Evolutionary conservation across 306 rosid genomes (phyloP), one percentile per base, ranked within the genome.

Genomic region (Coriaria nepalensis): DNA sequence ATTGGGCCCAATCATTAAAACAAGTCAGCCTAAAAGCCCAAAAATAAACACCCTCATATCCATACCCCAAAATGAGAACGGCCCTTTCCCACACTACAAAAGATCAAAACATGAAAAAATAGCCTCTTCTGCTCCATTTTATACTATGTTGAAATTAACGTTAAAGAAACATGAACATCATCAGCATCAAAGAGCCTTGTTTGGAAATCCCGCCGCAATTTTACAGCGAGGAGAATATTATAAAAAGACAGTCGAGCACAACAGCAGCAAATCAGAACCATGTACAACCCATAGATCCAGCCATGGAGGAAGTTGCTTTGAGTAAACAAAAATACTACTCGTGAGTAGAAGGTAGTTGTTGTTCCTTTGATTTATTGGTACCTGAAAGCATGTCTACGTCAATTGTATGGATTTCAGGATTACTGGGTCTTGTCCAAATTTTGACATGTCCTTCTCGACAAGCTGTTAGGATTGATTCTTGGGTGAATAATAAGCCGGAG

Each of bases 381-480:
- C 39, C 20, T 11, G 34, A 47, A 6, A 54, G 59, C 4, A 37
- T 0, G 35, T 57, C 62, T 0, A 37, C 10, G 51, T 57, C 47
- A 45, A 20, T 57, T 9, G 62, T 11, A 8, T 35, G 62, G 20
- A 37, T 46, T 39, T 57, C 53, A 11, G 62, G 37, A 12, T 20
- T 20, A 20, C 45, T 35, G 0, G 96, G 98, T 74, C 96, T 75
- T 67, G 60, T 64, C 98, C 98, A 92, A 50, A 79, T 54, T 73
- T 85, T 85, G 35, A 79, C 73, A 60, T 85, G 95, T 40, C 98
- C 98, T 62, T 92, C 98, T 34, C 98, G 82, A 73, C 94, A 92
- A 62, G 83, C 80, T 4, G 96, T 85, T 8, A 92, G 85, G 35
- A 85, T 65, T 32, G 95, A 85, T 53, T 92, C 98, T 53, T 61